These are phyloP conservation scores for Botrytis cinerea DNA, from an alignment of 2,329 filamentous ascomycete species.

Conservation along the genomic window DNA sequence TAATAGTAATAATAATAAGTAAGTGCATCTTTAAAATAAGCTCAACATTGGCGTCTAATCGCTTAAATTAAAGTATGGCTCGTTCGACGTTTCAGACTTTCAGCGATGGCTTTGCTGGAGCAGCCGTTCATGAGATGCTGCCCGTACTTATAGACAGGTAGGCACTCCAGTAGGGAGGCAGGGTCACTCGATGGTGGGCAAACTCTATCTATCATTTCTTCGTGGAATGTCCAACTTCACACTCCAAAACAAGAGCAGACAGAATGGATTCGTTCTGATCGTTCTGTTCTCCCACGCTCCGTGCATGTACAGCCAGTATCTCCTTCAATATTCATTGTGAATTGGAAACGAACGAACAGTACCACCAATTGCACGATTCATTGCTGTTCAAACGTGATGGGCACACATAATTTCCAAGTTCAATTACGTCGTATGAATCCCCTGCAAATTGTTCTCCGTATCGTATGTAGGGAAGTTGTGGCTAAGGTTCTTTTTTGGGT, in stretches of 20 bases:
- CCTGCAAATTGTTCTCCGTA: neutral
- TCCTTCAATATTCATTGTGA: neutral
- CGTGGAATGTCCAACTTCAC: neutral
- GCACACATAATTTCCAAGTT: neutral
- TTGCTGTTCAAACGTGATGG: neutral
- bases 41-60: conserved; percentile 13
- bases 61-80: conserved; percentile 12
- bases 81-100: neutral
- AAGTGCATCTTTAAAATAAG: neutral
- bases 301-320: neutral
- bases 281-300: neutral
- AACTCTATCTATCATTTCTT: neutral
- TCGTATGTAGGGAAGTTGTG: neutral
- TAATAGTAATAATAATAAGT: neutral
- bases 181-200: neutral
- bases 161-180: neutral
- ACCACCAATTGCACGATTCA: neutral
- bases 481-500: conserved; percentile 18
- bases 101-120: neutral
- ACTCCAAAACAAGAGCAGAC: neutral
- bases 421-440: conserved; percentile 9
- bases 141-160: neutral
- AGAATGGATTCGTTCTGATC: neutral
- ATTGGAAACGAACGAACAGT: neutral
- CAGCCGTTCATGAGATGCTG: neutral